Base-by-base conservation (phyloP, 169 alveolate species). In the Eimeria acervulina region DNA sequence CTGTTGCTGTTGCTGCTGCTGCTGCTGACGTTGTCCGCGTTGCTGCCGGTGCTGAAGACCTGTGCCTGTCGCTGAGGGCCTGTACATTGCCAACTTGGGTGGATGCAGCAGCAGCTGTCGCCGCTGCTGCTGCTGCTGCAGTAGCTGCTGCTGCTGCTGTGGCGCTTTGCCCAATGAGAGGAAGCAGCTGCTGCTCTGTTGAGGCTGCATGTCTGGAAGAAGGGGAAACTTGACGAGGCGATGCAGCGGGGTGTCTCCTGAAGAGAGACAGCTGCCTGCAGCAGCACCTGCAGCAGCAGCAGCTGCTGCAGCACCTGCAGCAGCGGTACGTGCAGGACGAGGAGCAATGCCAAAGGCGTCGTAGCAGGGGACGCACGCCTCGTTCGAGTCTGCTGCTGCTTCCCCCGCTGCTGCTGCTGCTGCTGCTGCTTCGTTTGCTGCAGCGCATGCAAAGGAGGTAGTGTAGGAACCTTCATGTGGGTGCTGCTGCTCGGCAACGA, bases 211-310 rank as follows among this genome's bases (percentile, higher is more conserved):
- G 13, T 66, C 76, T 28, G 76, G 31, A 23, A 66, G 76, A 15
- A 28, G 38, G 15, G 76, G 17, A 17, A 17, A 66, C 0, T 23
- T 17, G 76, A 66, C 31, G 33, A 66, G 23, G 4, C 76, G 31
- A 28, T 66, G 76, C 76, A 66, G 76, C 76, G 76, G 76, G 40
- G 23, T 12, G 76, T 66, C 76, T 21, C 19, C 76, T 17, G 68
- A 23, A 23, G 21, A 55, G 68, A 17, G 28, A 23, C 68, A 55
- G 68, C 28, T 17, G 3, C 68, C 68, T 12, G 36, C 76, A 10
- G 76, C 76, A 66, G 76, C 76, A 66, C 33, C 76, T 19, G 38
- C 38, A 8, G 76, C 76, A 66, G 76, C 76, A 66, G 76, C 76
- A 63, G 76, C 31, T 15, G 74, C 74, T 8, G 74, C 74, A 63